These are phyloP conservation scores for Eucalyptus sp. DNA, from an alignment of 345 rosid genomes.

Conservation along the genomic window DNA sequence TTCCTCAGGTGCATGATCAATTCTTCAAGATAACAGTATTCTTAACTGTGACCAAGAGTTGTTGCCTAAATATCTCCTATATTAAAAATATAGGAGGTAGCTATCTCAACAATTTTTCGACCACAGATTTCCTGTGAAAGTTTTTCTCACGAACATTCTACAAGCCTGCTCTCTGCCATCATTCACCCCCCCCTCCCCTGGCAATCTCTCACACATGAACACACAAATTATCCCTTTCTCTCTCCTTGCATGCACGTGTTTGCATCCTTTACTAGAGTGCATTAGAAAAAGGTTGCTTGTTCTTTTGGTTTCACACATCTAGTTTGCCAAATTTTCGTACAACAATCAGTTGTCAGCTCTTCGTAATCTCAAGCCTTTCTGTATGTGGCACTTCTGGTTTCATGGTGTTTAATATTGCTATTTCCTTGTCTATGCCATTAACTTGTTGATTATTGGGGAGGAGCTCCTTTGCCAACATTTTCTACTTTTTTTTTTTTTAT, in stretches of 20 bases:
- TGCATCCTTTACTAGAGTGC: not conserved
- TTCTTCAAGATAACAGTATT: not conserved
- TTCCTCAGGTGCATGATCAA: slow-evolving; percentile 51
- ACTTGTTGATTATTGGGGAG: not conserved
- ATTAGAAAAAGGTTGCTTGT: not conserved
- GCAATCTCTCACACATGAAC: not conserved
- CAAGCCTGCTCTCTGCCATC: not conserved
- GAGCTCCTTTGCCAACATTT: slow-evolving; percentile 1
- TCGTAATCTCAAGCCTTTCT: not conserved
- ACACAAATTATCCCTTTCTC: not conserved
- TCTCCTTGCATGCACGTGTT: not conserved
- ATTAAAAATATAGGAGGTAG: not conserved
- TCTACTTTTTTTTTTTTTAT: slow-evolving; percentile 1
- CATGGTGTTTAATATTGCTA: not conserved
- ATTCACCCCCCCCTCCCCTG: not conserved
- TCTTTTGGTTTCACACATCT: not conserved
- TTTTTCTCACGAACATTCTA: not conserved
- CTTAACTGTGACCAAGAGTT: not conserved
- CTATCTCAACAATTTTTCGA: not conserved
- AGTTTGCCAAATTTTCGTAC: not conserved
- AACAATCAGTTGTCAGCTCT: not conserved
- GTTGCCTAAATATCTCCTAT: not conserved
- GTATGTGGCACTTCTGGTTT: not conserved
- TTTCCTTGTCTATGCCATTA: not conserved
- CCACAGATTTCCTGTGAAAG: not conserved